Conservation (phyloP, 2,329 filamentous ascomycete genomes). For the Alternaria dauci region DNA sequence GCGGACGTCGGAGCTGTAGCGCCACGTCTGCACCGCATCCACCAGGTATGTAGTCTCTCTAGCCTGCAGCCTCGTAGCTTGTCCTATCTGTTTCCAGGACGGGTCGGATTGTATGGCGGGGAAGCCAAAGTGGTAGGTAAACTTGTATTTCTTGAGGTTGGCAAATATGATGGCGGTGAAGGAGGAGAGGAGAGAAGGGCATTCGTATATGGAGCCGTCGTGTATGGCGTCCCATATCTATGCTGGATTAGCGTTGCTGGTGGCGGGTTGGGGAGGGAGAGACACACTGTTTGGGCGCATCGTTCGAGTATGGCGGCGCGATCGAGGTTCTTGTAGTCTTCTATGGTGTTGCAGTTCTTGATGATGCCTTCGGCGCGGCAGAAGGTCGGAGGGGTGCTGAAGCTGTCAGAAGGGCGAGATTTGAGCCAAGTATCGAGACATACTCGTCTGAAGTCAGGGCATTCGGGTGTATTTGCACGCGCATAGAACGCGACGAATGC, state of each 20-base stretch:
- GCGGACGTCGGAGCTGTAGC: constrained; percentile 78
- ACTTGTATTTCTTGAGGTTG: constrained; percentile 96
- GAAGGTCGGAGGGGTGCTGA: constrained; percentile 54
- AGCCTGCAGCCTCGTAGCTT: constrained; percentile 61
- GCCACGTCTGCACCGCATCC: constrained; percentile 87
- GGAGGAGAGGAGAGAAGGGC: constrained; percentile 87
- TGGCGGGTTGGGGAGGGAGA: too few relatives aligned
- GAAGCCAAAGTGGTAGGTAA: constrained; percentile 98
- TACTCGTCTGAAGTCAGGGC: constrained; percentile 85
- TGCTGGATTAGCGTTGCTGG: neutral
- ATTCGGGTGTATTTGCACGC: constrained; percentile 88
- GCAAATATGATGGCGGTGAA: constrained; percentile 92
- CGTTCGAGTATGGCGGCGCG: constrained; percentile 79
- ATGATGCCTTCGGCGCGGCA: constrained; percentile 92
- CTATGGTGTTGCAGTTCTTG: constrained; percentile 94
- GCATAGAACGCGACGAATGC: constrained; percentile 77
- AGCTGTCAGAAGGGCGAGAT: constrained; percentile 21
- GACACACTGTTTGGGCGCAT: constrained; percentile 76
- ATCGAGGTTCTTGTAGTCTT: constrained; percentile 87
- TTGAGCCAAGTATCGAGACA: constrained; percentile 48
- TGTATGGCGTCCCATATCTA: constrained; percentile 98
- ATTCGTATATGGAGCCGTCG: constrained; percentile 94
- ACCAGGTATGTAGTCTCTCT: constrained; percentile 81
- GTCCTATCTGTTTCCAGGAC: constrained; percentile 68
- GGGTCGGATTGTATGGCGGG: constrained; percentile 91